phyloP scores from a whole-genome alignment of 139 green algal genomes.

The Tetradesmus lagerheimii region DNA sequence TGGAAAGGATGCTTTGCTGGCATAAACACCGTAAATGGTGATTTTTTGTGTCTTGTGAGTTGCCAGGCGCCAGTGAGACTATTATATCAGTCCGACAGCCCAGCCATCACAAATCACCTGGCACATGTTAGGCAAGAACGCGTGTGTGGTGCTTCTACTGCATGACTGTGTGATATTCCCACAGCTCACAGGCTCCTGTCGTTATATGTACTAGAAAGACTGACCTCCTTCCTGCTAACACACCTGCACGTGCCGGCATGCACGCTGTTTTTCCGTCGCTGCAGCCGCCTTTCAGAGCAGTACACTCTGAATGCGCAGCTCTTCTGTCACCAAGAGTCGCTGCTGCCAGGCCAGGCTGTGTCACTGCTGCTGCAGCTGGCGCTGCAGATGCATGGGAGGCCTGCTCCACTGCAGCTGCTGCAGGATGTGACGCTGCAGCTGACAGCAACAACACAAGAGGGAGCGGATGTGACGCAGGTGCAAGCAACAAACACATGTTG shows the following conservation, averaged over 20 bases:
- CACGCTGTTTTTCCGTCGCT: not conserved
- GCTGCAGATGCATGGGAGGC: not conserved
- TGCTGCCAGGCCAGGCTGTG: conserved; percentile 16
- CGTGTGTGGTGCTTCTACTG: too few species aligned
- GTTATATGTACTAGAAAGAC: too few species aligned
- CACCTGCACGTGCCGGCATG: too few species aligned
- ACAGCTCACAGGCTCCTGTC: too few species aligned
- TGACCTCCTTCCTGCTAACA: too few species aligned
- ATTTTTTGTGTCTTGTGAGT: not conserved
- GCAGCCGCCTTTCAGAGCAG: conserved; percentile 12
- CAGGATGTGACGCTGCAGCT: not conserved
- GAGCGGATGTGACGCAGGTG: conserved; percentile 3
- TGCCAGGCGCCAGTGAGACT: too few species aligned
- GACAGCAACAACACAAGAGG: not conserved
- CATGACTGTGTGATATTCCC: too few species aligned
- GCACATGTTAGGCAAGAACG: too few species aligned
- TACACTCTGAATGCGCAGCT: not conserved
- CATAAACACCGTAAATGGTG: not conserved
- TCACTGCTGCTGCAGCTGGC: conserved; percentile 33
- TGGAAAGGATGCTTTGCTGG: not conserved
- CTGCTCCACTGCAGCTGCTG: conserved; percentile 3
- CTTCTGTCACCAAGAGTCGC: conserved; percentile 20
- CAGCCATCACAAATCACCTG: too few species aligned
- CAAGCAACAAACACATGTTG: not conserved
- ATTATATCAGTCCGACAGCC: too few species aligned